Evolutionary conservation across 2,329 filamentous ascomycete genomes (phyloP).

Genomic region (Penicillium verrucosum): DNA sequence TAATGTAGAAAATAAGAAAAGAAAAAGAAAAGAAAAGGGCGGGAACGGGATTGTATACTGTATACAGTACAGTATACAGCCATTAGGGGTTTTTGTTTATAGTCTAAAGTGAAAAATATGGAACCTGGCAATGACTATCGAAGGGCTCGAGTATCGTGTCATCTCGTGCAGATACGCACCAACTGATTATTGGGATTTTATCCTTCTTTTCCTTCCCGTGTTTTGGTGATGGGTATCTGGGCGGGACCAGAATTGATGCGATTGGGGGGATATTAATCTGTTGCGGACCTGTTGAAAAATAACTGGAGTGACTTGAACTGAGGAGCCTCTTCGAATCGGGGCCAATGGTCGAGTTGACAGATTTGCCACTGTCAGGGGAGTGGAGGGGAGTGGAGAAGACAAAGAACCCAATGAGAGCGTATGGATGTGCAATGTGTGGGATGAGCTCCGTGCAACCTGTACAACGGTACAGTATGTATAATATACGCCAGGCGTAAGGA

Average conservation of each 20-base stretch:
- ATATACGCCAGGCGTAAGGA: conserved; percentile 1
- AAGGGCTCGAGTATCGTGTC: background rate
- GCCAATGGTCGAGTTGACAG: conserved; percentile 1
- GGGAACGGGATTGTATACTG: too few species aligned
- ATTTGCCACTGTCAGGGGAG: conserved; percentile 17
- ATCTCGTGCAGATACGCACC: background rate
- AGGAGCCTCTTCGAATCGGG: background rate
- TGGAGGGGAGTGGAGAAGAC: conserved; percentile 5
- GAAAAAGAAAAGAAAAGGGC: too few species aligned
- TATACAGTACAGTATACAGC: too few species aligned
- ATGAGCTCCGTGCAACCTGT: background rate
- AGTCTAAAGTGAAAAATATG: too few species aligned
- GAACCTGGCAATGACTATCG: too few species aligned
- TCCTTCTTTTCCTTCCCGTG: background rate
- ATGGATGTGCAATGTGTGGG: background rate
- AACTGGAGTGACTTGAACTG: background rate
- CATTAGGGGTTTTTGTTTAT: too few species aligned
- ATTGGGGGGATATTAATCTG: background rate
- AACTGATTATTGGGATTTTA: background rate
- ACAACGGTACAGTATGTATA: background rate
- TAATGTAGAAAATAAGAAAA: too few species aligned
- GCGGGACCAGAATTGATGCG: background rate
- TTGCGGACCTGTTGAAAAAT: background rate
- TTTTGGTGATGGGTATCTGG: background rate
- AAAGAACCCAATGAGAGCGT: background rate